Percentiles rank a stretch among this genome's conserved stretches.
Conservation (phyloP, 1,284 basidiomycete species). For the Pisolithus thermaeus region DNA sequence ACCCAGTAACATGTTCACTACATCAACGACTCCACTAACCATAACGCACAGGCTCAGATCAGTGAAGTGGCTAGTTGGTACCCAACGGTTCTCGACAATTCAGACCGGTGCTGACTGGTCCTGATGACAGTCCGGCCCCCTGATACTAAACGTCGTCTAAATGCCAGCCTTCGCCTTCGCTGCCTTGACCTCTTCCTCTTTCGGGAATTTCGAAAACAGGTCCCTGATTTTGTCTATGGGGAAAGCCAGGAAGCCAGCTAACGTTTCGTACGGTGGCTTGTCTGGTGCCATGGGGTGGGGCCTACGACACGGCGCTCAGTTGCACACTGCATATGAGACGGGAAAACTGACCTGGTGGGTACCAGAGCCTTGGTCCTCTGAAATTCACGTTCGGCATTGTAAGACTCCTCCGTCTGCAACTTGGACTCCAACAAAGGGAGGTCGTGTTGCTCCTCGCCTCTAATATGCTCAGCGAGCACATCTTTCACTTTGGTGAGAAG, state of each 20-base stretch:
- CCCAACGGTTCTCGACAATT: too few relatives aligned
- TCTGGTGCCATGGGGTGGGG: conserved; percentile 49
- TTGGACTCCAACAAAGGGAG: conserved; percentile 47
- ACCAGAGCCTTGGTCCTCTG: conserved; percentile 58
- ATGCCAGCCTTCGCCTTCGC: neutral
- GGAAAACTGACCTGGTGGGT: conserved; percentile 43
- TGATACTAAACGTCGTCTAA: too few relatives aligned
- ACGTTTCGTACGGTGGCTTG: conserved; percentile 57
- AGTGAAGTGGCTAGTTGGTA: too few relatives aligned
- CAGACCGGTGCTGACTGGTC: too few relatives aligned
- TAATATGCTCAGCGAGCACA: conserved; percentile 47
- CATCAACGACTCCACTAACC: too few relatives aligned
- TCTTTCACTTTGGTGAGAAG: conserved; percentile 42
- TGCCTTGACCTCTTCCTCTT: conserved; percentile 44
- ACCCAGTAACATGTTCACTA: too few relatives aligned
- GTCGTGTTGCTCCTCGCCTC: conserved; percentile 52
- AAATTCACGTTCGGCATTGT: conserved; percentile 43
- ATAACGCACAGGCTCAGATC: too few relatives aligned
- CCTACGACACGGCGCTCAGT: conserved; percentile 21
- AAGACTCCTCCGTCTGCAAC: conserved; percentile 38
- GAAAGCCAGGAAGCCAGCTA: conserved; percentile 48
- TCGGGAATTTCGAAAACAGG: conserved; percentile 50
- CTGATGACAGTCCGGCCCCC: too few relatives aligned
- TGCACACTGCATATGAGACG: neutral
- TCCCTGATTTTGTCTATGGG: conserved; percentile 62